Evolutionary conservation across 2,329 filamentous ascomycete species (phyloP).

Genomic region (Epichloe sp.): DNA sequence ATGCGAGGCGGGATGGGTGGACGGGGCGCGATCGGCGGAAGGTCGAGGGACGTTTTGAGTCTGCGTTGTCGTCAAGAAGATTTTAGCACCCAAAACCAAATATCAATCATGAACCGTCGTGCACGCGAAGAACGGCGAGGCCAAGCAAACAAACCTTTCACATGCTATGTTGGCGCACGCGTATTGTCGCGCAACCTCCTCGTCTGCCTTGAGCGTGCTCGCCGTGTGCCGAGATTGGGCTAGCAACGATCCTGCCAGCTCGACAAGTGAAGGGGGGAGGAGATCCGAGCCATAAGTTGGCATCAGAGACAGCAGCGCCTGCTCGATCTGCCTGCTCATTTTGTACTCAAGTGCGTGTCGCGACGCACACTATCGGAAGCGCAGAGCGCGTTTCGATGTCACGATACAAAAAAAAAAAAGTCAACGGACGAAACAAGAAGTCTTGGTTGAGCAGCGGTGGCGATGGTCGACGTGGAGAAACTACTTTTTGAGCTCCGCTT

Average conservation of each 20-base stretch:
- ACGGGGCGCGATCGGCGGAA: slow-evolving; percentile 61
- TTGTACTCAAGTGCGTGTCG: not conserved
- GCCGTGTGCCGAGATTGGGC: slow-evolving; percentile 70
- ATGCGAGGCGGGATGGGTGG: slow-evolving; percentile 68
- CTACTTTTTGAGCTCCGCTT: no score
- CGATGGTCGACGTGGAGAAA: no score
- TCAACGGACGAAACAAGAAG: no score
- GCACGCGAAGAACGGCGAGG: not conserved
- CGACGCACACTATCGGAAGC: not conserved
- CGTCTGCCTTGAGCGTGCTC: slow-evolving; percentile 65
- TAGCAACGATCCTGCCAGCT: slow-evolving; percentile 59
- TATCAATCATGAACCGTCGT: slow-evolving; percentile 11
- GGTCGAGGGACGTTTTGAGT: slow-evolving; percentile 60
- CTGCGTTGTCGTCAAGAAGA: slow-evolving; percentile 25
- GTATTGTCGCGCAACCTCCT: slow-evolving; percentile 76
- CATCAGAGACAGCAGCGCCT: slow-evolving; percentile 58
- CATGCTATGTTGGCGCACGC: slow-evolving; percentile 84
- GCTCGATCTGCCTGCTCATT: slow-evolving; percentile 67
- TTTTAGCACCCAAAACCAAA: not conserved
- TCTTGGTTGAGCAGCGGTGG: no score
- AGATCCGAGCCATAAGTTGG: slow-evolving; percentile 58
- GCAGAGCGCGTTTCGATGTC: no score
- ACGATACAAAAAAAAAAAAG: no score
- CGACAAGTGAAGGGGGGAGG: slow-evolving; percentile 58
- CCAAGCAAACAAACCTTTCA: slow-evolving; percentile 43